These are phyloP conservation scores for Cercospora citrullina DNA, from an alignment of 2,329 filamentous ascomycete species.

Conservation along the genomic window DNA sequence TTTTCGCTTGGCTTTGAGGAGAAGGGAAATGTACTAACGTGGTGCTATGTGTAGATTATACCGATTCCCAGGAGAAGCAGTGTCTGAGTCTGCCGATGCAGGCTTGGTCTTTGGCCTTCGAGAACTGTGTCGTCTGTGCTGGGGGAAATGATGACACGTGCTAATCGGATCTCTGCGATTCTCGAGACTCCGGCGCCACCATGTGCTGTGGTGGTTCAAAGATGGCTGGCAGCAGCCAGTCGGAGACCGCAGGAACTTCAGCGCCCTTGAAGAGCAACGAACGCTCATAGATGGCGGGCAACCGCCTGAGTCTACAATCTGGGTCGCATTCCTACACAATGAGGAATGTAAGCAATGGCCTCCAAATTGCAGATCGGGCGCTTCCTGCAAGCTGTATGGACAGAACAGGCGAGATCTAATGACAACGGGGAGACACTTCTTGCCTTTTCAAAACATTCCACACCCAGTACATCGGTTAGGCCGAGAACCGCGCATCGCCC, in stretches of 20 bases:
- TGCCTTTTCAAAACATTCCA: too few species aligned
- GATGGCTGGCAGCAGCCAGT: background rate
- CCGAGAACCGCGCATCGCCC: background rate
- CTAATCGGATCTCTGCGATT: background rate
- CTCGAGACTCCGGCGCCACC: background rate
- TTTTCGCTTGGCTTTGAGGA: background rate
- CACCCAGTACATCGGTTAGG: background rate
- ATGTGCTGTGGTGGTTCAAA: background rate
- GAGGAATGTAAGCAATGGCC: background rate
- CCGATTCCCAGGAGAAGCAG: slow-evolving; percentile 9
- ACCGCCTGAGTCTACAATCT: background rate
- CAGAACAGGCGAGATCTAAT: background rate
- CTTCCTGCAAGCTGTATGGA: background rate
- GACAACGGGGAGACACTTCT: too few species aligned
- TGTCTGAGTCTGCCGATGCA: background rate
- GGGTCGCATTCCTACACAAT: background rate
- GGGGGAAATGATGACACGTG: background rate
- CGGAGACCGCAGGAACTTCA: background rate
- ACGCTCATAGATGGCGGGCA: background rate
- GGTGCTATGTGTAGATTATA: background rate
- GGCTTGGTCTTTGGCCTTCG: background rate
- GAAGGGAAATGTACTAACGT: background rate
- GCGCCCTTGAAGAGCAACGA: background rate
- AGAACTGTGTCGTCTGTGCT: background rate
- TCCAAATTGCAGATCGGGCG: background rate